Evolutionary conservation across 768 basidiomycete genomes (phyloP), one percentile per base, ranked within the genome.

Genomic region (Scleroderma bovista): DNA sequence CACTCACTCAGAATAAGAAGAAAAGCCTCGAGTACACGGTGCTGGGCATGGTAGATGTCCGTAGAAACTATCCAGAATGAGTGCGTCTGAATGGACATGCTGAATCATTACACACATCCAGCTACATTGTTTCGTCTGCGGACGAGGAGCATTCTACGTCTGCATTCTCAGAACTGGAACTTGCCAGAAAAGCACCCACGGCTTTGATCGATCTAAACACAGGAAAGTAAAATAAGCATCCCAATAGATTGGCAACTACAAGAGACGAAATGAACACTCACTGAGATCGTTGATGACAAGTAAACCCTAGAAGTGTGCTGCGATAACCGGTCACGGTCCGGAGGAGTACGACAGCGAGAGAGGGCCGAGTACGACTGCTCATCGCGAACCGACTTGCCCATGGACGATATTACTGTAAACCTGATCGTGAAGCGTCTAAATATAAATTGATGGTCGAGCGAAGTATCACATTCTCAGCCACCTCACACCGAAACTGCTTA

Each of bases 31-130:
- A 92, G 72, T 17, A 90, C 88, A 24, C 83, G 81, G 64, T 90
- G 91, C 73, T 90, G 89, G n/a, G 88, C 88, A 56, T 89, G 89
- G 64, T 85, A 92, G 52, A 86, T 86, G 58, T 88, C 85, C 20
- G 88, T 90, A 49, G 86, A 82, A 69, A 90, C 89, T 91, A 15
- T 58, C 16, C 17, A 9, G 26, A 44, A 20, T 57, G 39, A 33
- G 50, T 58, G 26, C 9, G 43, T 6, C n/a, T 52, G 57, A 47
- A 40, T 38, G 44, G 45, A 46, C 33, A 20, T 2, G n/a, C 44
- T 19, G 40, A n/a, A n/a, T n/a, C n/a, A 16, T 37, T 34, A 75
- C 86, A 69, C 60, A 89, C 88, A 89, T 55, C 76, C 79, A 48
- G 84, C 79, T 49, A 79, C 67, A 24, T 81, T 48, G 74, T 72